These are phyloP conservation scores for Lentithecium fluviatile DNA, from an alignment of 495 filamentous ascomycete species.

Conservation along the genomic window DNA sequence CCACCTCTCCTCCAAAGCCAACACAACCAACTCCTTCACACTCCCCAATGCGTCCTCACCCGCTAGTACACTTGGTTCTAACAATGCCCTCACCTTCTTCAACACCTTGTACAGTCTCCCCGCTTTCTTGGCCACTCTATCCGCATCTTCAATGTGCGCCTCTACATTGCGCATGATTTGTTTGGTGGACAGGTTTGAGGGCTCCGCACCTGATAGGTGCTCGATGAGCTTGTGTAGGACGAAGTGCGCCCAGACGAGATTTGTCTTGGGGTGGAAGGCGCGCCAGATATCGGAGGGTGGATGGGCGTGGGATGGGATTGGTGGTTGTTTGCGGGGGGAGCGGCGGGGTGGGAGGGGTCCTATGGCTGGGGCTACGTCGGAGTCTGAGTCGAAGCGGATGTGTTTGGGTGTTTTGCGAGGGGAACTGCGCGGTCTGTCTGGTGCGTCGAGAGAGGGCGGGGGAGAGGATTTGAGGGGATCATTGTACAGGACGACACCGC, in stretches of 20 bases:
- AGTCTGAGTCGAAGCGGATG: background rate
- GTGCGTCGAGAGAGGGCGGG: background rate
- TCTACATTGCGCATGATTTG: constrained; percentile 7
- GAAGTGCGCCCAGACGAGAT: constrained; percentile 47
- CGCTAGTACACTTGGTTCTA: constrained; percentile 35
- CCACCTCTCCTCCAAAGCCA: constrained; percentile 41
- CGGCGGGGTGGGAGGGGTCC: constrained; percentile 1
- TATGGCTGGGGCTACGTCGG: background rate
- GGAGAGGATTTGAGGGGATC: constrained; percentile 25
- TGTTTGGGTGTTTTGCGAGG: background rate
- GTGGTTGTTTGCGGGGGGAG: background rate
- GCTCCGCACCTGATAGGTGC: constrained; percentile 16
- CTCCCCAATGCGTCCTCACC: constrained; percentile 21
- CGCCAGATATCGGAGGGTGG: constrained; percentile 30
- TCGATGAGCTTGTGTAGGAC: constrained; percentile 37
- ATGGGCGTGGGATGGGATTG: background rate
- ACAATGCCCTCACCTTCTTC: constrained; percentile 23
- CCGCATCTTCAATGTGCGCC: background rate
- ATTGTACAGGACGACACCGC: constrained; percentile 22
- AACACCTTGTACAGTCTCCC: constrained; percentile 33
- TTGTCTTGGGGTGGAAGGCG: constrained; percentile 41
- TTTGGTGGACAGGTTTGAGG: background rate
- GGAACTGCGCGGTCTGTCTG: constrained; percentile 10
- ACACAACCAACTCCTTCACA: constrained; percentile 38
- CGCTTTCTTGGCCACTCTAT: constrained; percentile 34